Conservation (phyloP, 306 rosid species). For the Abrus pulchellus region DNA sequence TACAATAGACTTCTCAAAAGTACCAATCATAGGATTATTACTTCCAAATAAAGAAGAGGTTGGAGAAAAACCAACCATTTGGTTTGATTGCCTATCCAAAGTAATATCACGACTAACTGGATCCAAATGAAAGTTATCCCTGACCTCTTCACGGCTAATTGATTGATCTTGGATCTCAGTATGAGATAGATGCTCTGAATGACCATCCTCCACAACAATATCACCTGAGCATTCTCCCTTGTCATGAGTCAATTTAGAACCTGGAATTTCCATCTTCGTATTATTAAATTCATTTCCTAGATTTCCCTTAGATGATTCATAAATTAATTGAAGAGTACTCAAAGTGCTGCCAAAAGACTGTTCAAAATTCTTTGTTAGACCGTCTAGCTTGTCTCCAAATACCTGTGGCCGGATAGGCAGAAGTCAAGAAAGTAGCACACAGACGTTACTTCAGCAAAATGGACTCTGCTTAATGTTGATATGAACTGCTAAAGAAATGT, state of each 20-base stretch:
- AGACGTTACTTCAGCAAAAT: conserved; percentile 54
- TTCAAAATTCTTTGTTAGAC: conserved; percentile 80
- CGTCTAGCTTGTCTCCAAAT: conserved; percentile 76
- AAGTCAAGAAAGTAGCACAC: conserved; percentile 54
- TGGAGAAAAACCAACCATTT: conserved; percentile 55
- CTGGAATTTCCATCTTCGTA: conserved; percentile 41
- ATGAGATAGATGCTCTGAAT: conserved; percentile 37
- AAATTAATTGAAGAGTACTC: conserved; percentile 76
- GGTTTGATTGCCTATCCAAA: conserved; percentile 57
- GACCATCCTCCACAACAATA: conserved; percentile 49
- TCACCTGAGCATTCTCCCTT: conserved; percentile 51
- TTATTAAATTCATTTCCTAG: conserved; percentile 46
- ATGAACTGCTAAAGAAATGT: conserved; percentile 49
- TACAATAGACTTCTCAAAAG: conserved; percentile 61
- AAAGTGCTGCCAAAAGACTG: conserved; percentile 83
- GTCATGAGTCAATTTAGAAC: conserved; percentile 45
- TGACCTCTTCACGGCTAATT: conserved; percentile 52
- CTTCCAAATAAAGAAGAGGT: conserved; percentile 46
- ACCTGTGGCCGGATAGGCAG: conserved; percentile 67
- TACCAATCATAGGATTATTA: conserved; percentile 47
- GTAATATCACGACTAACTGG: conserved; percentile 56
- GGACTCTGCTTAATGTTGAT: conserved; percentile 49
- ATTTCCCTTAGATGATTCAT: conserved; percentile 56
- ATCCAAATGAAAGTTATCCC: conserved; percentile 50
- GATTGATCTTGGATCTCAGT: conserved; percentile 45